A percentile compares a stretch with the other conserved stretches of the same genome.
Conservation (phyloP, 2,329 filamentous ascomycete species). For the Fusarium newnesense region DNA sequence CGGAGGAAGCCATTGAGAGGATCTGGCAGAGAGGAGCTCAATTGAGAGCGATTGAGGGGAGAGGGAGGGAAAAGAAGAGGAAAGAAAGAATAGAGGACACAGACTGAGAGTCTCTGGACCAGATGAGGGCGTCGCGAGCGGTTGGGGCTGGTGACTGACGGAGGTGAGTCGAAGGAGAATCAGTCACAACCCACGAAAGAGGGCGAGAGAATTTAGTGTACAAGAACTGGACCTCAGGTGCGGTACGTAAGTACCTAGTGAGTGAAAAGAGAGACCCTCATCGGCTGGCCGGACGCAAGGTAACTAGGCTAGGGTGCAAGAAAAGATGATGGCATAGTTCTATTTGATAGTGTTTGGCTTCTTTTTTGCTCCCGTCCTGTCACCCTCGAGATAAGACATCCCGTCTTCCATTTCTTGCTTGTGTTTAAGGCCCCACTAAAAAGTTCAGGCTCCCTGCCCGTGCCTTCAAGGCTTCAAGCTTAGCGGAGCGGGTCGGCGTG, state of each 20-base stretch:
- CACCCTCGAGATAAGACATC: slow-evolving; percentile 31
- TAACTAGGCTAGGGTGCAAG: slow-evolving; percentile 11
- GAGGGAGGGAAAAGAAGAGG: slow-evolving; percentile 2
- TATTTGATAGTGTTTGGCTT: slow-evolving; percentile 4
- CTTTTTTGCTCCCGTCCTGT: slow-evolving; percentile 15
- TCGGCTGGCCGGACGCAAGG: slow-evolving; percentile 32
- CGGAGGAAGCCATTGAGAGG: slow-evolving; percentile 57
- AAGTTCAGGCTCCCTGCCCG: slow-evolving; percentile 32
- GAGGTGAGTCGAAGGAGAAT: slow-evolving; percentile 39
- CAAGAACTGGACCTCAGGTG: slow-evolving; percentile 19
- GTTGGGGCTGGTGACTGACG: slow-evolving; percentile 32
- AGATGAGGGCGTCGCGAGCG: slow-evolving; percentile 33
- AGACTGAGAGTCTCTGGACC: slow-evolving; percentile 35
- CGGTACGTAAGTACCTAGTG: slow-evolving; percentile 22
- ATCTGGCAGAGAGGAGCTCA: slow-evolving; percentile 40
- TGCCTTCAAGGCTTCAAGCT: slow-evolving; percentile 3
- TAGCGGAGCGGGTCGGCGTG: slow-evolving; percentile 38
- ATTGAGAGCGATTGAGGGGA: slow-evolving; percentile 37
- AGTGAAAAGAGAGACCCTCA: slow-evolving; percentile 12
- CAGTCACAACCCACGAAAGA: slow-evolving; percentile 33
- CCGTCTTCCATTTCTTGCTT: slow-evolving; percentile 30
- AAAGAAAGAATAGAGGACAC: slow-evolving; percentile 21
- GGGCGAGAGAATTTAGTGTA: slow-evolving; percentile 36
- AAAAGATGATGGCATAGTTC: slow-evolving; percentile 16
- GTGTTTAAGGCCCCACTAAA: slow-evolving; percentile 35